These are phyloP conservation scores for Penicillium bialowiezense DNA, from an alignment of 495 filamentous ascomycete species.

Conservation along the genomic window DNA sequence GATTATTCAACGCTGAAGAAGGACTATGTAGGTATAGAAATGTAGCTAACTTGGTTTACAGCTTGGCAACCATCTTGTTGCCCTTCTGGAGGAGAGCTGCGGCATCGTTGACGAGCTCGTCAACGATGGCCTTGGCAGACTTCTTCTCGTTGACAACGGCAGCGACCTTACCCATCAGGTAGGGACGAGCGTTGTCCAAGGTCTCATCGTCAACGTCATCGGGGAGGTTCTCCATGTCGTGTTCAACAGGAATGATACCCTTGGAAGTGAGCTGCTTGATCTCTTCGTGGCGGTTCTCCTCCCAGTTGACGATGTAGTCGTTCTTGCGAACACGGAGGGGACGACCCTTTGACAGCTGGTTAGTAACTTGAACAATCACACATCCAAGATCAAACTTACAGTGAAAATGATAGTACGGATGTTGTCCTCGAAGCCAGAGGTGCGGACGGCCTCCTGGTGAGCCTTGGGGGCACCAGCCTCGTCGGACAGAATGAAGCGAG, in stretches of 20 bases:
- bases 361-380: conserved; percentile 10
- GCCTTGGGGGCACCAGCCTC: conserved; percentile 92
- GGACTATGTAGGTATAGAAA: conserved; percentile 5
- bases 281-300: conserved; percentile 81
- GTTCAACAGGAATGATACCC: conserved; percentile 89
- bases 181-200: conserved; percentile 88
- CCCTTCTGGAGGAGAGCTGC: conserved; percentile 65
- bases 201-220: conserved; percentile 72
- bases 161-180: conserved; percentile 94
- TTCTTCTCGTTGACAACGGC: conserved; percentile 93
- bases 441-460: conserved; percentile 95
- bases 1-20: conserved; percentile 8
- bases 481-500: conserved; percentile 87
- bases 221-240: conserved; percentile 83
- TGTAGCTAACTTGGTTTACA: conserved; percentile 43
- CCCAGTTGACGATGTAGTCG: conserved; percentile 92
- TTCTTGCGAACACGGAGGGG: conserved; percentile 92
- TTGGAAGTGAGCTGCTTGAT: conserved; percentile 87
- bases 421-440: conserved; percentile 89
- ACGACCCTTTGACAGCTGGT: conserved; percentile 57
- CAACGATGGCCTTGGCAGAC: conserved; percentile 86
- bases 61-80: conserved; percentile 62
- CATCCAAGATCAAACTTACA: conserved; percentile 32
- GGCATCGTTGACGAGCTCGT: conserved; percentile 89
- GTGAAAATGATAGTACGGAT: conserved; percentile 98